Evolutionary conservation across 2,329 filamentous ascomycete species (phyloP).

Genomic region (Coniella vitis): DNA sequence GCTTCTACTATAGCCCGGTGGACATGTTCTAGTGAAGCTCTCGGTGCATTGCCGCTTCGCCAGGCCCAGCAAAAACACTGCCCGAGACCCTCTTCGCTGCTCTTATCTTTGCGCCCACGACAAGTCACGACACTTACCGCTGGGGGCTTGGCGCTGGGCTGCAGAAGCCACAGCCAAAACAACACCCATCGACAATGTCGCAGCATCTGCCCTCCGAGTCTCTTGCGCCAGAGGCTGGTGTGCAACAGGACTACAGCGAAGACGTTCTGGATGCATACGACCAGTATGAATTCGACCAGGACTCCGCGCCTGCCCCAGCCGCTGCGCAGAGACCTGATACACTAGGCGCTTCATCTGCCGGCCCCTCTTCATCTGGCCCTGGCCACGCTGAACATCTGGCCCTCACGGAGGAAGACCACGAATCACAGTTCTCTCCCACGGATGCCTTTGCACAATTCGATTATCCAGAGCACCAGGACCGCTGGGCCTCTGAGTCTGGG

Average conservation of each 20-base stretch:
- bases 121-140: background rate
- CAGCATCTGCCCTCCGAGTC: slow-evolving; percentile 8
- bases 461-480: background rate
- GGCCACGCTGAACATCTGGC: background rate
- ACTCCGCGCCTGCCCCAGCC: slow-evolving; percentile 6
- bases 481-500: background rate
- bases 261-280: slow-evolving; percentile 12
- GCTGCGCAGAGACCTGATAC: slow-evolving; percentile 15
- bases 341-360: slow-evolving; percentile 15
- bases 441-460: background rate
- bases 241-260: slow-evolving; percentile 8
- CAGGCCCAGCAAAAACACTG: background rate
- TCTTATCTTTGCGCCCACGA: background rate
- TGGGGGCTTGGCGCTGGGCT: background rate
- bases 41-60: too few relatives aligned
- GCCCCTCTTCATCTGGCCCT: slow-evolving; percentile 6
- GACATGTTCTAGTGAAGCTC: too few relatives aligned
- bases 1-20: too few relatives aligned
- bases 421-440: slow-evolving; percentile 3
- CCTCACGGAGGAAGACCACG: background rate
- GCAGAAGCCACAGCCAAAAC: background rate
- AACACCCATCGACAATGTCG: slow-evolving; percentile 3
- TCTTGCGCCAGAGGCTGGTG: slow-evolving; percentile 8
- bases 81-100: background rate
- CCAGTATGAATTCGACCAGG: slow-evolving; percentile 14